These are phyloP conservation scores for Beauveria asiatica DNA, from an alignment of 2,329 filamentous ascomycete genomes.

Conservation along the genomic window DNA sequence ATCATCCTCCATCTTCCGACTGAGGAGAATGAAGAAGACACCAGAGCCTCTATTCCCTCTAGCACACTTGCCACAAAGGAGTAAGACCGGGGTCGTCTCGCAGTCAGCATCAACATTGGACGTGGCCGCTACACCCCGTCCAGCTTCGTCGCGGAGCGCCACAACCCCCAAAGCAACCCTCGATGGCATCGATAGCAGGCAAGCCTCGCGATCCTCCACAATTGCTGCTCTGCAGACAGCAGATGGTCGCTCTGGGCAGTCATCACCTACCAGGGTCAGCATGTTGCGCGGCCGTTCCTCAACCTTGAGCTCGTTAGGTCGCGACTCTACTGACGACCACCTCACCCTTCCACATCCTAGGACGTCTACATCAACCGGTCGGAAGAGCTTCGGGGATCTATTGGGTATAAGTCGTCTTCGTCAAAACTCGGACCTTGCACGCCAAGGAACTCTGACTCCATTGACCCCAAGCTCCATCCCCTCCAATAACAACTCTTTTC, in stretches of 20 bases:
- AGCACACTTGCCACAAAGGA: constrained; percentile 72
- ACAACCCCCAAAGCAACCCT: constrained; percentile 17
- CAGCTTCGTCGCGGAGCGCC: constrained; percentile 27
- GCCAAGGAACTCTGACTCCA: constrained; percentile 60
- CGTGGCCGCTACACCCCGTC: constrained; percentile 24
- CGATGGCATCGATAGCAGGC: constrained; percentile 23
- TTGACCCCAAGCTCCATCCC: constrained; percentile 60
- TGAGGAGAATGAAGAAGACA: constrained; percentile 69
- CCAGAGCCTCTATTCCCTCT: constrained; percentile 75
- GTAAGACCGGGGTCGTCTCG: constrained; percentile 30
- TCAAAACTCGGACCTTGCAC: constrained; percentile 68
- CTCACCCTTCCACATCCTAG: constrained; percentile 59
- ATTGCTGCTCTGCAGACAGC: constrained; percentile 39
- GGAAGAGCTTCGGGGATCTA: constrained; percentile 88
- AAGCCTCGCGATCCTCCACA: constrained; percentile 28
- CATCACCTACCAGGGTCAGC: constrained; percentile 55
- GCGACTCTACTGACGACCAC: constrained; percentile 62
- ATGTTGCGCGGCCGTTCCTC: constrained; percentile 71
- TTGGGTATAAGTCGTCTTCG: constrained; percentile 71
- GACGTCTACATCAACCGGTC: constrained; percentile 79
- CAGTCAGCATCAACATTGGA: constrained; percentile 37
- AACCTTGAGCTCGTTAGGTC: constrained; percentile 75
- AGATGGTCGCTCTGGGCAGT: constrained; percentile 50
- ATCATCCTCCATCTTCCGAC: constrained; percentile 68
- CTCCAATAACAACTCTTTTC: constrained; percentile 79